Conservation (phyloP, 2,329 filamentous ascomycete species). For the Botryotinia narcissicola region DNA sequence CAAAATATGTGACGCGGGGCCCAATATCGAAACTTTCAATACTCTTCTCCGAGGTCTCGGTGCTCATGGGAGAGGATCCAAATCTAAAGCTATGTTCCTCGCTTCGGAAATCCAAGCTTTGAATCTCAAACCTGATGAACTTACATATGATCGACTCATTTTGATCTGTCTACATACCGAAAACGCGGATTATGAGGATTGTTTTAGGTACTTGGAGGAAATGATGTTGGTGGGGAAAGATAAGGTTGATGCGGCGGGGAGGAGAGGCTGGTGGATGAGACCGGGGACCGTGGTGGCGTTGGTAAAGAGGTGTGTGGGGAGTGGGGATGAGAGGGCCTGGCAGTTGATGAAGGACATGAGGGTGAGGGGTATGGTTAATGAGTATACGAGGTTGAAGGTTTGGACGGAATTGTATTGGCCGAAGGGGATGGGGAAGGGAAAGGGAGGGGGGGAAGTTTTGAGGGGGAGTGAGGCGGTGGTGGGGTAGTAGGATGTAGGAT, state of each 20-base stretch:
- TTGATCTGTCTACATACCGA: slow-evolving; percentile 48
- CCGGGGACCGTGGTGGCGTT: slow-evolving; percentile 30
- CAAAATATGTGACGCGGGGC: slow-evolving; percentile 46
- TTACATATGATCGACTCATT: slow-evolving; percentile 62
- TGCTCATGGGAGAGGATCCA: slow-evolving; percentile 39
- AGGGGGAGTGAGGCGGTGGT: too few species aligned
- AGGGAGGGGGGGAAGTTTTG: neutral
- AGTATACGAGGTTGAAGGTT: slow-evolving; percentile 2
- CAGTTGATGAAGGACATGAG: slow-evolving; percentile 32
- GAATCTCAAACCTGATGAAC: slow-evolving; percentile 50
- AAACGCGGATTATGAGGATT: slow-evolving; percentile 46
- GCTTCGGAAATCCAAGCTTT: slow-evolving; percentile 60
- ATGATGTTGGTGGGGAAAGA: slow-evolving; percentile 45
- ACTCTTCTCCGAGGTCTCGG: slow-evolving; percentile 48
- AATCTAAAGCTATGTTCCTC: slow-evolving; percentile 58
- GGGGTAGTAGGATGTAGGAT: too few species aligned
- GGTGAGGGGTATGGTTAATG: slow-evolving; percentile 19
- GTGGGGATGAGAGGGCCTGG: slow-evolving; percentile 31
- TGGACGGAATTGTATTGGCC: slow-evolving; percentile 16
- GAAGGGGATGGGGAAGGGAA: neutral
- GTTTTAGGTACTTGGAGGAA: slow-evolving; percentile 49
- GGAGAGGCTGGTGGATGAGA: slow-evolving; percentile 38
- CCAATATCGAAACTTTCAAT: slow-evolving; percentile 59
- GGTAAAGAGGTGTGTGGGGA: slow-evolving; percentile 28
- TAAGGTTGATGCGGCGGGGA: slow-evolving; percentile 27